A percentile compares a stretch with the other conserved stretches of the same genome.
Evolutionary conservation across 768 basidiomycete species (phyloP).

Genomic region (Lyophyllum shimeji): DNA sequence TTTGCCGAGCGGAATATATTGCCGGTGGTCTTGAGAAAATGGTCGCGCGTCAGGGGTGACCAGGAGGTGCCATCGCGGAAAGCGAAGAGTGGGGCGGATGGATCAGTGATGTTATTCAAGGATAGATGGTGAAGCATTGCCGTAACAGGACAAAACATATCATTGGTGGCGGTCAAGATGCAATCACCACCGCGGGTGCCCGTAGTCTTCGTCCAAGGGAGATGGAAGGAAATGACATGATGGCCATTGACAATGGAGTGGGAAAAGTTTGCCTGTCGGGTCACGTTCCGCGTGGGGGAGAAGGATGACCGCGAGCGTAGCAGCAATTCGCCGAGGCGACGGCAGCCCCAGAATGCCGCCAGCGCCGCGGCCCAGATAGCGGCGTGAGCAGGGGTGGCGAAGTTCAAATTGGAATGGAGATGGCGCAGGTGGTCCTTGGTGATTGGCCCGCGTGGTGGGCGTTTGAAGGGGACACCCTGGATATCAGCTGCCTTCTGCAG

Average conservation of each 20-base stretch:
- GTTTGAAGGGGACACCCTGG: slow-evolving; percentile 4
- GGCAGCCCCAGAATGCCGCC: slow-evolving; percentile 11
- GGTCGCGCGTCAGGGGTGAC: no score
- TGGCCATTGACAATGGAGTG: background rate
- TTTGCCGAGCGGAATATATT: no score
- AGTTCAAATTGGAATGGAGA: slow-evolving; percentile 2
- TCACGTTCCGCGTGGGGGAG: background rate
- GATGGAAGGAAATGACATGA: slow-evolving; percentile 7
- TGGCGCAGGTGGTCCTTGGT: slow-evolving; percentile 2
- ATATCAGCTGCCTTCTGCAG: slow-evolving; percentile 1
- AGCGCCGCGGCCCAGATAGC: slow-evolving; percentile 16
- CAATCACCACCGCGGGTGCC: background rate
- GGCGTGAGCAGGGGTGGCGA: background rate
- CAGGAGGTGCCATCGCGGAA: no score
- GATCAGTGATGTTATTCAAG: slow-evolving; percentile 2
- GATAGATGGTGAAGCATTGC: slow-evolving; percentile 16
- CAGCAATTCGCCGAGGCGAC: slow-evolving; percentile 1
- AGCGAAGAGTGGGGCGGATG: slow-evolving; percentile 10
- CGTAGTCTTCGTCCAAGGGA: slow-evolving; percentile 20
- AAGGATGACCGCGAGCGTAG: background rate
- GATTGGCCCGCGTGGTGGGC: slow-evolving; percentile 10
- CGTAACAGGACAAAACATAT: slow-evolving; percentile 16
- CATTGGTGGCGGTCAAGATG: slow-evolving; percentile 12
- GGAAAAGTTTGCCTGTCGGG: background rate
- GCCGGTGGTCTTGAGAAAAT: no score